Evolutionary conservation across 2,329 filamentous ascomycete species (phyloP).

Genomic region (Epichloe uncinata): DNA sequence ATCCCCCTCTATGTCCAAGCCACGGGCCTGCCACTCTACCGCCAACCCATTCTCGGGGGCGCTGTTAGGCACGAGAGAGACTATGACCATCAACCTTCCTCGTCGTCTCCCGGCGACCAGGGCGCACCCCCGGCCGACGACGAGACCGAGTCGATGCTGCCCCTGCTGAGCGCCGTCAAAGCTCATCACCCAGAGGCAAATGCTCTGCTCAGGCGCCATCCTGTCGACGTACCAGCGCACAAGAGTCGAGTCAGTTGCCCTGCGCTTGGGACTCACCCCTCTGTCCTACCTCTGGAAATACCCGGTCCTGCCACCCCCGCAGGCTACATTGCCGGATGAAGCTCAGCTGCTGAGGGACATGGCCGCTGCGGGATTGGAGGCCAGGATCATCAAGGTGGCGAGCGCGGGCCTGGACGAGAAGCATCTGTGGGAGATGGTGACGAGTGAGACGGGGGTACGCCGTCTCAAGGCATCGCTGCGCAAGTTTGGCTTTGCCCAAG

Average conservation of each 20-base stretch:
- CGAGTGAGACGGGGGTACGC: constrained; percentile 35
- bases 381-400: constrained; percentile 90
- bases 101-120: not conserved
- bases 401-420: constrained; percentile 73
- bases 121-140: constrained; percentile 32
- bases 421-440: constrained; percentile 72
- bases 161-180: constrained; percentile 56
- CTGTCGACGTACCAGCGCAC: constrained; percentile 93
- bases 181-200: constrained; percentile 64
- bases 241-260: constrained; percentile 80
- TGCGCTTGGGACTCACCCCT: constrained; percentile 69
- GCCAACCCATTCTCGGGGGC: constrained; percentile 58
- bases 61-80: constrained; percentile 59
- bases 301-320: constrained; percentile 49
- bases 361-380: constrained; percentile 62
- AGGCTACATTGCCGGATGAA: constrained; percentile 23
- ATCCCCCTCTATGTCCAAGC: constrained; percentile 74
- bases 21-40: constrained; percentile 71
- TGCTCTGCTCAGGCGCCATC: constrained; percentile 83
- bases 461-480: constrained; percentile 40
- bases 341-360: constrained; percentile 66
- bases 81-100: constrained; percentile 35
- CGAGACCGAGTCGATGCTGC: constrained; percentile 79
- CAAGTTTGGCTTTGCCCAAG: constrained; percentile 54
- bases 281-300: constrained; percentile 91